These are phyloP conservation scores for Cryphonectria japonica DNA, from an alignment of 2,329 filamentous ascomycete species.

Conservation along the genomic window DNA sequence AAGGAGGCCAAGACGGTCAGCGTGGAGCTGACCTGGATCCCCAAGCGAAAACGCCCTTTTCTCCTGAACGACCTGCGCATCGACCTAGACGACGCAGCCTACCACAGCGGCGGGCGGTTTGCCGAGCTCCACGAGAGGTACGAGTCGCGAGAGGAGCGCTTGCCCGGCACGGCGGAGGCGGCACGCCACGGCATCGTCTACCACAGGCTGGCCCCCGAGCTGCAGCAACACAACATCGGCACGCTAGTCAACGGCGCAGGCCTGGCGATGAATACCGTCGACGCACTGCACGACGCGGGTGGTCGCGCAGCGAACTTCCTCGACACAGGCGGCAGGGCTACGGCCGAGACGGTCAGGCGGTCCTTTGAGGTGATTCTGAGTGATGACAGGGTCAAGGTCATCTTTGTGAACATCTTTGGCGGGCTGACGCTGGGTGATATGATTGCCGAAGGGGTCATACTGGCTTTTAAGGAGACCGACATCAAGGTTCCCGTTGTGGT, in stretches of 20 bases:
- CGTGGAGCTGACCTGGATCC: constrained; percentile 37
- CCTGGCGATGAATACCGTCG: constrained; percentile 88
- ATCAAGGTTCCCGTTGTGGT: constrained; percentile 77
- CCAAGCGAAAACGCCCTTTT: constrained; percentile 27
- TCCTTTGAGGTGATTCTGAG: constrained; percentile 74
- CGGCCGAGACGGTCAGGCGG: constrained; percentile 76
- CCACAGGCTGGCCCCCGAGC: constrained; percentile 58
- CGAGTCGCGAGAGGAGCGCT: constrained; percentile 39
- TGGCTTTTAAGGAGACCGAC: constrained; percentile 71
- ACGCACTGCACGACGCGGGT: constrained; percentile 71
- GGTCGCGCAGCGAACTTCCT: constrained; percentile 81
- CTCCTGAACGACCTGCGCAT: constrained; percentile 33
- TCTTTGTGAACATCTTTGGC: constrained; percentile 63
- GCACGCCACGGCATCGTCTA: constrained; percentile 76
- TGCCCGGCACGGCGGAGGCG: constrained; percentile 43
- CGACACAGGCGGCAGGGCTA: constrained; percentile 89
- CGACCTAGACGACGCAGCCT: constrained; percentile 52
- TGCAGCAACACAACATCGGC: constrained; percentile 66
- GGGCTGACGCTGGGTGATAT: constrained; percentile 73
- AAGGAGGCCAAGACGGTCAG: constrained; percentile 53
- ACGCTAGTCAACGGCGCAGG: constrained; percentile 89
- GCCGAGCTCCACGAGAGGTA: constrained; percentile 43
- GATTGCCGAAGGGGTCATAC: constrained; percentile 75
- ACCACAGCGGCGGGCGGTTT: constrained; percentile 42
- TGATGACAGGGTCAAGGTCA: constrained; percentile 71